Base-by-base conservation (phyloP, 352 stramenopile species). In the Phytopythium oedochilum region DNA sequence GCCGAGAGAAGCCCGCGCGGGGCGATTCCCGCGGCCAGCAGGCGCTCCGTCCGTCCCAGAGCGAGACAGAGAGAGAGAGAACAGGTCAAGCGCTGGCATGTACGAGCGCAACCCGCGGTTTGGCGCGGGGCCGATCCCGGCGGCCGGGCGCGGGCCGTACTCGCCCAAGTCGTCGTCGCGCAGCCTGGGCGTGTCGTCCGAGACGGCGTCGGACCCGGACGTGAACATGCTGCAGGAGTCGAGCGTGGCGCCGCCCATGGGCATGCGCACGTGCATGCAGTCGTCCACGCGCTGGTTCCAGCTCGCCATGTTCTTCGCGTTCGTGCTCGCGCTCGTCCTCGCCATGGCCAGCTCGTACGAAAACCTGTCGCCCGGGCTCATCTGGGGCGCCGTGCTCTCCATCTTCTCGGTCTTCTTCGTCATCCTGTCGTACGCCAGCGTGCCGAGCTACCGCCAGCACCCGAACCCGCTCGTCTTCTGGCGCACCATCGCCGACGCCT, bases 401-500 rank as follows among this genome's bases (percentile, higher is more conserved):
- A 68, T 85, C 50, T 89, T 92, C 59, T 94, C 83, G n/a, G 83
- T 94, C 50, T 79, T 94, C 53, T 90, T 92, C 49, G 83, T 95
- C 29, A 89, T 96, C 39, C 49, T 96, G 10, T 89, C 74, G 57
- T 96, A 93, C 61, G 74, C 67, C 15, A 91, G 82, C 56, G 83
- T 92, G 23, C 79, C 76, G 3, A 78, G 73, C 49, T 92, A 92
- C 63, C 74, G 86, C 0, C 83, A 93, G 57, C 86, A 96, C 54
- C 86, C 86, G 26, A 96, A 96, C 50, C 83, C 86, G 60, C 79
- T 96, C 47, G 83, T 96, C 26, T 96, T 96, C 59, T 96, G 83
- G 82, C 80, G 83, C 46, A 90, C 83, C 17, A 93, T 96, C 59
- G 81, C 81, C 23, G 86, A 96, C 63, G 76, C 77, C 18, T 70